phyloP scores from a whole-genome alignment of 371 early-diverging fungal species.

The Cokeromyces recurvatus region DNA sequence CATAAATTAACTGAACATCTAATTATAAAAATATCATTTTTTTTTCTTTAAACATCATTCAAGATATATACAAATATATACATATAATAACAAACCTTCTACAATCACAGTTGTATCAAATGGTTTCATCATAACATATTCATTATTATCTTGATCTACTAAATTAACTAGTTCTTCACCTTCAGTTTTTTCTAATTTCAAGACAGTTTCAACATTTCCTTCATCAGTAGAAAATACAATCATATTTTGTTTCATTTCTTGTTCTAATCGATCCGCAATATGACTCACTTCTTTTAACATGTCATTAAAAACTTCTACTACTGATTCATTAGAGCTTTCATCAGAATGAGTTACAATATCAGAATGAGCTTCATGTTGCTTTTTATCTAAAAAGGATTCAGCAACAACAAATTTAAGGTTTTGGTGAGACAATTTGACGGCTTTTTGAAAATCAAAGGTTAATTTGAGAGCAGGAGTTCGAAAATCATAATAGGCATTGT shows the following conservation, averaged over 20 bases:
- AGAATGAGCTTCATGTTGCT: neutral
- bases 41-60: neutral
- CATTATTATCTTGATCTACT: slow-evolving; percentile 51
- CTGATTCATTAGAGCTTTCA: slow-evolving; percentile 20
- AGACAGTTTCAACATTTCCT: slow-evolving; percentile 41
- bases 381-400: no score
- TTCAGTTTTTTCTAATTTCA: slow-evolving; percentile 25
- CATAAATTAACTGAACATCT: slow-evolving; percentile 53
- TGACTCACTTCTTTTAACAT: slow-evolving; percentile 49
- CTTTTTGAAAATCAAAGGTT: slow-evolving; percentile 41
- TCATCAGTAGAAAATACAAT: slow-evolving; percentile 23
- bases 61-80: neutral
- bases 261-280: slow-evolving; percentile 43
- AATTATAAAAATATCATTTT: neutral
- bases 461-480: slow-evolving; percentile 38
- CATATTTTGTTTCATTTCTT: slow-evolving; percentile 41
- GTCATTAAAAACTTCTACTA: slow-evolving; percentile 31
- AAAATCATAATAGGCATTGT: slow-evolving; percentile 26
- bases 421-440: slow-evolving; percentile 39
- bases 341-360: neutral
- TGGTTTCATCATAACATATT: slow-evolving; percentile 51
- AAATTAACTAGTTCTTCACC: slow-evolving; percentile 26
- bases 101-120: slow-evolving; percentile 51
- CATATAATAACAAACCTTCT: slow-evolving; percentile 43
- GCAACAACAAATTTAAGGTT: slow-evolving; percentile 13